These are phyloP conservation scores for Nicotiana otophora DNA, from an alignment of 257 asterid species.

Conservation along the genomic window DNA sequence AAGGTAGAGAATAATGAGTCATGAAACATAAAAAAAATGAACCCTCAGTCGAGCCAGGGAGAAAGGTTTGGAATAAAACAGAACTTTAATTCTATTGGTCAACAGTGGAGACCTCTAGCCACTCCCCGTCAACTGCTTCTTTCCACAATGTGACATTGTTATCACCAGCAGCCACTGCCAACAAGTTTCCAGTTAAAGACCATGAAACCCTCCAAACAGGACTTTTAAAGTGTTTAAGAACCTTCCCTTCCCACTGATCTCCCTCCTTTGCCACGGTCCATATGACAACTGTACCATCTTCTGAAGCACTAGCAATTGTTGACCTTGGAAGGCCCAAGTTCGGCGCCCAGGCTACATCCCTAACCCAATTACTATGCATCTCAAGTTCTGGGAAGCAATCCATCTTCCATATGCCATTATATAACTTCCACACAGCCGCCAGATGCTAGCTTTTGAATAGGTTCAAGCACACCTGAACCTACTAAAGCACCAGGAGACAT, in stretches of 20 bases:
- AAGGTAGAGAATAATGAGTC: too few relatives aligned
- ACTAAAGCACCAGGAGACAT: constrained; percentile 76
- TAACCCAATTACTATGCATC: constrained; percentile 81
- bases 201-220: constrained; percentile 98
- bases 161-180: constrained; percentile 92
- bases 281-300: constrained; percentile 82
- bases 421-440: constrained; percentile 94
- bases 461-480: constrained; percentile 59
- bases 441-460: constrained; percentile 81
- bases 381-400: constrained; percentile 88
- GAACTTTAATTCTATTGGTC: constrained; percentile 38
- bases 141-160: constrained; percentile 72
- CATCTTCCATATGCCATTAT: constrained; percentile 77
- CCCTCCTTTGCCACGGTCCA: constrained; percentile 86
- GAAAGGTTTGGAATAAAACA: too few relatives aligned
- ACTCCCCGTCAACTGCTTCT: constrained; percentile 91
- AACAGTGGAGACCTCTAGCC: constrained; percentile 72
- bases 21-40: too few relatives aligned
- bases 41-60: too few relatives aligned
- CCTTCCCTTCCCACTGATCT: constrained; percentile 81
- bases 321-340: constrained; percentile 92
- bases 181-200: constrained; percentile 83
- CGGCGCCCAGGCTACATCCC: constrained; percentile 98
- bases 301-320: constrained; percentile 91
- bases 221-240: constrained; percentile 64